Conservation (phyloP, 208 protist species). For the Acanthamoeba royreba region DNA sequence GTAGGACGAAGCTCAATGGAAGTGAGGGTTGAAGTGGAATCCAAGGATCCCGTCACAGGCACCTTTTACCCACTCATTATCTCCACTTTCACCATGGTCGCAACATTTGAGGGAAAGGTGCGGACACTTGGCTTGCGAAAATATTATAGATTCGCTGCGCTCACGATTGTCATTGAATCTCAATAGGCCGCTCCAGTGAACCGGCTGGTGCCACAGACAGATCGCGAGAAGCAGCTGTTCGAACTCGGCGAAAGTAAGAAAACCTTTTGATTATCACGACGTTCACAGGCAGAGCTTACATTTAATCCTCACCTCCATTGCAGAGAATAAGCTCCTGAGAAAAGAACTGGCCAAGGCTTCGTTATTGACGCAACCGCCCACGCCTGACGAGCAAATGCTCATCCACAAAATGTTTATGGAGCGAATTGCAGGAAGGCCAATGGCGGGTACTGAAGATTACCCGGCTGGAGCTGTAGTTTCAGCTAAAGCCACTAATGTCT, state of each 20-base stretch:
- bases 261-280: too few species aligned
- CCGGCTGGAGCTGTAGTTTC: too few species aligned
- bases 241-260: constrained; percentile 4
- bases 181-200: background rate
- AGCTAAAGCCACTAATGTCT: too few species aligned
- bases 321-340: background rate
- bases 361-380: background rate
- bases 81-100: constrained; percentile 33
- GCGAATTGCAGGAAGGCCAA: background rate
- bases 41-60: background rate
- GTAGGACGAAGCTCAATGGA: constrained; percentile 44
- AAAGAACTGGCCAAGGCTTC: constrained; percentile 23
- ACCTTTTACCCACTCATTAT: constrained; percentile 11
- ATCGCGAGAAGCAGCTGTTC: constrained; percentile 31
- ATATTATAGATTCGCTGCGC: too few species aligned
- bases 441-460: background rate
- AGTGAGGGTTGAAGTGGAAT: constrained; percentile 9
- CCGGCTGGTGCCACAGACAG: background rate
- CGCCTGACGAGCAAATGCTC: constrained; percentile 8
- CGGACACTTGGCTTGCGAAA: too few species aligned
- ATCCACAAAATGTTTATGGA: constrained; percentile 29
- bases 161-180: too few species aligned
- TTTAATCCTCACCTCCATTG: too few species aligned
- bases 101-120: constrained; percentile 22
- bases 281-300: too few species aligned